Evolutionary conservation across 148 eudicot genomes (phyloP).

Genomic region (Chenopodium quinoa): DNA sequence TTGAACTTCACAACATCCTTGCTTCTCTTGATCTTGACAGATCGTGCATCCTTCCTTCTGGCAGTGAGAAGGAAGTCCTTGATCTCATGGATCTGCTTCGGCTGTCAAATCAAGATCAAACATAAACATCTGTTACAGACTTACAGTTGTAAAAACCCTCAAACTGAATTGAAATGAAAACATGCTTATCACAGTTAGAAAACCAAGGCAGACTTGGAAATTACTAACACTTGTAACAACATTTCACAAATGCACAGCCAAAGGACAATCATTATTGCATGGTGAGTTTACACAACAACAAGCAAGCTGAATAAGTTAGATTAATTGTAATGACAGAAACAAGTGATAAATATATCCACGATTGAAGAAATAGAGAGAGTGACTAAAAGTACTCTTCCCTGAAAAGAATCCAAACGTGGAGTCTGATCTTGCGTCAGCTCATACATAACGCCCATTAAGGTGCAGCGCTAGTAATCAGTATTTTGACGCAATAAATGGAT

Average conservation of each 20-base stretch:
- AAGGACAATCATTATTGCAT: no score
- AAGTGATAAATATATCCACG: conserved; percentile 1
- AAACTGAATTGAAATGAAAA: not conserved
- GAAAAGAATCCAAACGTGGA: not conserved
- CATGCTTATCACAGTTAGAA: not conserved
- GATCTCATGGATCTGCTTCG: conserved; percentile 61
- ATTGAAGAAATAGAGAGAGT: conserved; percentile 2
- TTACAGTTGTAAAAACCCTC: not conserved
- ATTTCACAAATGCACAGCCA: not conserved
- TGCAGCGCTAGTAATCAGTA: conserved; percentile 32
- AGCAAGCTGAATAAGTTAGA: no score
- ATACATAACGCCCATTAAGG: conserved; percentile 14
- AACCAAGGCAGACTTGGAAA: not conserved
- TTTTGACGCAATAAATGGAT: conserved; percentile 21
- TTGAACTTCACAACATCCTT: conserved; percentile 60
- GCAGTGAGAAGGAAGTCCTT: conserved; percentile 66
- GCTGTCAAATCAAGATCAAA: conserved; percentile 19
- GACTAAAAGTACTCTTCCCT: not conserved
- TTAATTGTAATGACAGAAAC: not conserved
- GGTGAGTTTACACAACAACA: no score
- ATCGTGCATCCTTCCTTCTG: conserved; percentile 60
- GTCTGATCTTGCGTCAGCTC: conserved; percentile 16
- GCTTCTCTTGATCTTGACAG: conserved; percentile 51
- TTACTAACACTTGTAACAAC: not conserved
- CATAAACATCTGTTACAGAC: not conserved